A percentile compares a stretch with the other conserved stretches of the same genome.
These are phyloP conservation scores for Boletus sp. DNA, from an alignment of 768 basidiomycete species.

Conservation along the genomic window DNA sequence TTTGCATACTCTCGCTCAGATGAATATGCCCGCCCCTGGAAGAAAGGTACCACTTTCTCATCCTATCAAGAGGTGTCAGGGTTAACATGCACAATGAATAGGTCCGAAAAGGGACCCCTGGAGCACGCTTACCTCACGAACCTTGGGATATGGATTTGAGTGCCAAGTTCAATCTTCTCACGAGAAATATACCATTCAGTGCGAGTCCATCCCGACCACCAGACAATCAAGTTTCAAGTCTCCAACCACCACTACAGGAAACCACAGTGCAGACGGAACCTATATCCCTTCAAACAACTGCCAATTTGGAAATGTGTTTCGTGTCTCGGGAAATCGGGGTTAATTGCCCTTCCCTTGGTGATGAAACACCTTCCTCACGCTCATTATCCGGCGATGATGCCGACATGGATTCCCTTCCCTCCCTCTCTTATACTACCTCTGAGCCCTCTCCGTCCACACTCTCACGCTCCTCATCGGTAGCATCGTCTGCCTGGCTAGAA, in stretches of 20 bases:
- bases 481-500: conserved; percentile 32
- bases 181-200: background rate
- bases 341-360: conserved; percentile 8
- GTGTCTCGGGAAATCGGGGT: conserved; percentile 5
- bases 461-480: conserved; percentile 43
- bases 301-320: conserved; percentile 4
- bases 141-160: conserved; percentile 36
- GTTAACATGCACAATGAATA: conserved; percentile 10
- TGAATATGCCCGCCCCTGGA: conserved; percentile 31
- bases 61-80: background rate
- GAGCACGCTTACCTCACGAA: conserved; percentile 41
- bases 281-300: background rate
- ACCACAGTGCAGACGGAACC: background rate
- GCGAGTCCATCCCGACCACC: background rate
- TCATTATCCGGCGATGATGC: conserved; percentile 23
- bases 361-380: conserved; percentile 23
- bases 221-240: background rate
- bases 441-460: conserved; percentile 35
- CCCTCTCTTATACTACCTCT: conserved; percentile 31
- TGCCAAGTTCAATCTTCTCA: conserved; percentile 7
- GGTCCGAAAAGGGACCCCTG: conserved; percentile 41
- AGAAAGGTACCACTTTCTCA: conserved; percentile 33
- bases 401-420: conserved; percentile 33
- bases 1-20: conserved; percentile 36
- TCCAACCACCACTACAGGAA: background rate